Base-by-base conservation (phyloP, 1,284 basidiomycete species). In the Schizopora paradoxa region DNA sequence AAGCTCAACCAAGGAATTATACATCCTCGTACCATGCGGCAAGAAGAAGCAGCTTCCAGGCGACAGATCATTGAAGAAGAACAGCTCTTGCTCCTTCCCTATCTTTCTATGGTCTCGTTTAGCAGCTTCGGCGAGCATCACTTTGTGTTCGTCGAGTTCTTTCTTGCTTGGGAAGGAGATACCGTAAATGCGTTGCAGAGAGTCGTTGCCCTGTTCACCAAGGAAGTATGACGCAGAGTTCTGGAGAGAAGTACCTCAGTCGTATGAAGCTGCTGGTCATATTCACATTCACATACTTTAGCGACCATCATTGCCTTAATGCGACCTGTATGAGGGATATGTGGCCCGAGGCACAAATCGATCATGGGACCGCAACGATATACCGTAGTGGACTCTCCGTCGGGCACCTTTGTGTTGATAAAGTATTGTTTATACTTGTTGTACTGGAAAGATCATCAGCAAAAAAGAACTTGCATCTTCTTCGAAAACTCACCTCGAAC, bases 131-230 rank as follows among this genome's bases (percentile, higher is more conserved):
- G 83, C 90, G 49, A 99, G 76, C 74, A 97, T 98, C 38, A 78
- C 82, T 73, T 99, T 99, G 79, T 99, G 94, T 58, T 98, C 96
- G 18, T 82, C 73, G 61, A 99, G 74, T 63, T 95, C 91, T 68
- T 97, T 97, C 67, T 90, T 89, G 69, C 98, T 95, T 0, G 96
- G 96, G 82, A 99, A 99, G 2, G 95, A 97, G 63, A 99, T 94
- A 48, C 96, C 96, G 66, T 99, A 99, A 52, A 99, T 82, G 41
- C 96, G 87, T 66, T 99, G 96, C 45, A 99, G 76, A 3, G 91
- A 91, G 61, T 98, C 96, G 63, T 98, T 98, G 61, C 79, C 86
- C 42, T 87, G 75, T 62, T 98, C 91, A 42, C 93, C 95, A 18
- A 99, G 79, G 82, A 99, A 99, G 71, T 98, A 99, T 3, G 93